A percentile compares a stretch with the other conserved stretches of the same genome.
Evolutionary conservation across 495 filamentous ascomycete species (phyloP).

Genomic region (Pyronema omphalodes): DNA sequence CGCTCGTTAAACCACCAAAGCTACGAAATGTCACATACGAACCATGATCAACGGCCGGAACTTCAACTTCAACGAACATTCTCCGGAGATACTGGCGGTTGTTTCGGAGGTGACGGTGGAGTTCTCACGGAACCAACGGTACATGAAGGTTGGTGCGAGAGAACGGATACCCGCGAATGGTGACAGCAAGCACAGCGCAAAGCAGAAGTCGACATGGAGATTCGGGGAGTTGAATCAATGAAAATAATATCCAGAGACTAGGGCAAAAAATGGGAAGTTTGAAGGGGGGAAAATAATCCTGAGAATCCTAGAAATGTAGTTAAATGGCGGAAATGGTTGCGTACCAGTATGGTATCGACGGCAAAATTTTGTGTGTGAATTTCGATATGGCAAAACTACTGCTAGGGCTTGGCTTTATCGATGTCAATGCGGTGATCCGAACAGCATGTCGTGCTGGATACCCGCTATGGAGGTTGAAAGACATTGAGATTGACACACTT

Average conservation of each 20-base stretch:
- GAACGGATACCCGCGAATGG: background rate
- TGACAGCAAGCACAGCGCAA: background rate
- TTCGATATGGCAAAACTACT: no score
- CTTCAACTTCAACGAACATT: slow-evolving; percentile 2
- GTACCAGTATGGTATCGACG: slow-evolving; percentile 48
- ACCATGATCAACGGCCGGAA: background rate
- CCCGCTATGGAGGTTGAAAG: no score
- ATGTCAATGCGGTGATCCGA: no score
- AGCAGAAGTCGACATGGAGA: background rate
- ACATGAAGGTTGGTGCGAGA: background rate
- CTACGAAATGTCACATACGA: background rate
- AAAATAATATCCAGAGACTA: background rate
- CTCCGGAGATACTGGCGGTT: slow-evolving; percentile 1
- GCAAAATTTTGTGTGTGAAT: slow-evolving; percentile 70
- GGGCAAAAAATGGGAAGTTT: slow-evolving; percentile 14
- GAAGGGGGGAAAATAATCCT: slow-evolving; percentile 46
- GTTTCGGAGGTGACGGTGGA: background rate
- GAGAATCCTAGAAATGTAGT: slow-evolving; percentile 51
- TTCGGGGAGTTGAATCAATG: background rate
- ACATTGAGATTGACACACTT: no score
- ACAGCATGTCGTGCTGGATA: no score
- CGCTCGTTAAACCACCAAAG: no score
- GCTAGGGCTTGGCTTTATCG: no score
- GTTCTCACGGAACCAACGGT: background rate
- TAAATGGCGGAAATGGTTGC: slow-evolving; percentile 56